Conservation (phyloP, 495 filamentous ascomycete genomes). For the Neurospora sp. region DNA sequence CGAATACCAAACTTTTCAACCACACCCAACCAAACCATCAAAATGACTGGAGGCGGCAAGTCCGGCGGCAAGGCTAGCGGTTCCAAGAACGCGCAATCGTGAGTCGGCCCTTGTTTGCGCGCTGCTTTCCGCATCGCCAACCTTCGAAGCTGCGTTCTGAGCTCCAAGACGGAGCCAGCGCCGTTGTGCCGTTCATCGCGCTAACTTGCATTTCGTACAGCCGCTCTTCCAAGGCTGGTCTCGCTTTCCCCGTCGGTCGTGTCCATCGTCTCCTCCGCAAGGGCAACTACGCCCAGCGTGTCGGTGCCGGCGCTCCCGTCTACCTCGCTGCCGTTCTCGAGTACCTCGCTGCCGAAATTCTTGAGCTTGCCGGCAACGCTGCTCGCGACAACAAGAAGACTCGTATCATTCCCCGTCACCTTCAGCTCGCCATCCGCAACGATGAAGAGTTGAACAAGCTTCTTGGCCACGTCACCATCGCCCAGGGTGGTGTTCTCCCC, state of each 20-base stretch:
- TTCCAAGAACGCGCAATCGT: constrained; percentile 97
- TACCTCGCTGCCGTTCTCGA: constrained; percentile 97
- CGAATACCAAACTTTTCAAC: constrained; percentile 10
- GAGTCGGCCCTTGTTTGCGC: constrained; percentile 31
- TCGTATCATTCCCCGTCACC: constrained; percentile 98
- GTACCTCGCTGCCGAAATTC: constrained; percentile 97
- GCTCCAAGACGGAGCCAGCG: constrained; percentile 2
- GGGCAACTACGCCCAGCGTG: constrained; percentile 99
- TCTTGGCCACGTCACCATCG: constrained; percentile 96
- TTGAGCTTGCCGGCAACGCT: constrained; percentile 97
- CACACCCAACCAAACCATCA: constrained; percentile 42
- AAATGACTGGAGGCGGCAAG: constrained; percentile 97
- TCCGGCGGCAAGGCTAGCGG: constrained; percentile 97
- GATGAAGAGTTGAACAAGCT: constrained; percentile 99
- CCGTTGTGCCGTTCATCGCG: constrained; percentile 14
- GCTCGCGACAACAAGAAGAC: constrained; percentile 99
- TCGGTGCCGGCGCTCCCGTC: constrained; percentile 96
- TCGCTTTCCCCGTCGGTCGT: constrained; percentile 99
- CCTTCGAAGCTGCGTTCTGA: not conserved
- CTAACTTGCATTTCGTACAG: constrained; percentile 42
- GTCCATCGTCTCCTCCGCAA: constrained; percentile 99
- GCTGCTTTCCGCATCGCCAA: constrained; percentile 2
- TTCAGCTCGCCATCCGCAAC: constrained; percentile 98
- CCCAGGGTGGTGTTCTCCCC: constrained; percentile 97
- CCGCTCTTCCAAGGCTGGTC: constrained; percentile 97